Evolutionary conservation across 2,329 filamentous ascomycete species (phyloP).

Genomic region (Ophiosphaerella korrae): DNA sequence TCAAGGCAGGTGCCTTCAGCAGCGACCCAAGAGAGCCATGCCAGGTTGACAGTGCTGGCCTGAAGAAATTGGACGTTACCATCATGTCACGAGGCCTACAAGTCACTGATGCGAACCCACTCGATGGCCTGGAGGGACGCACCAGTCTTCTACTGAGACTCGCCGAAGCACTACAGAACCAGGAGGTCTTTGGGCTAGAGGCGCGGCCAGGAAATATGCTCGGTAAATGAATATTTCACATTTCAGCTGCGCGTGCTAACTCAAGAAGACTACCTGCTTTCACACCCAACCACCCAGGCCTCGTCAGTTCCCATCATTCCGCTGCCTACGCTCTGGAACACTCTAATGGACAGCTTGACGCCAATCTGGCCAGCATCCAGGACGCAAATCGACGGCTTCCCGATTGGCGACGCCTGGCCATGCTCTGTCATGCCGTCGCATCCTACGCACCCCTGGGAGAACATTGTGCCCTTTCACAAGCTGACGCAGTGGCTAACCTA

Average conservation of each 20-base stretch:
- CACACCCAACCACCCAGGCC: constrained; percentile 86
- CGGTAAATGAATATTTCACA: constrained; percentile 58
- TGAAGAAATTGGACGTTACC: constrained; percentile 75
- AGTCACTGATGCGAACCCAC: constrained; percentile 76
- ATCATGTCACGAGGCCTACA: constrained; percentile 82
- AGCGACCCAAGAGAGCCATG: constrained; percentile 79
- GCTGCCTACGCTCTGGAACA: constrained; percentile 85
- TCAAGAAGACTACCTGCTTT: constrained; percentile 80
- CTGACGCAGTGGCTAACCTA: constrained; percentile 94
- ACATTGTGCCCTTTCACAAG: constrained; percentile 86
- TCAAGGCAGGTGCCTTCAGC: constrained; percentile 88
- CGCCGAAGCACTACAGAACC: constrained; percentile 75
- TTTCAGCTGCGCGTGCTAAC: constrained; percentile 12
- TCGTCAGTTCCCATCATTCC: constrained; percentile 86
- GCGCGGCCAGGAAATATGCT: constrained; percentile 93
- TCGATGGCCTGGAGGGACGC: constrained; percentile 85
- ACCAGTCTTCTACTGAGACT: constrained; percentile 78
- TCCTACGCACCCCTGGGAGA: constrained; percentile 73
- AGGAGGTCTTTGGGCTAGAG: constrained; percentile 81
- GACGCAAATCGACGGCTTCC: constrained; percentile 82
- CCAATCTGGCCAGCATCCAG: constrained; percentile 88
- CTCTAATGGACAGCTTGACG: constrained; percentile 84
- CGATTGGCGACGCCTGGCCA: constrained; percentile 93
- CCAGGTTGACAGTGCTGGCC: constrained; percentile 84
- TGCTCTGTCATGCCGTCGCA: constrained; percentile 83